Percentiles rank a stretch among this genome's conserved stretches.
Conservation (phyloP, 176 grass and related monocot species). For the Cenchrus fungigraminus region DNA sequence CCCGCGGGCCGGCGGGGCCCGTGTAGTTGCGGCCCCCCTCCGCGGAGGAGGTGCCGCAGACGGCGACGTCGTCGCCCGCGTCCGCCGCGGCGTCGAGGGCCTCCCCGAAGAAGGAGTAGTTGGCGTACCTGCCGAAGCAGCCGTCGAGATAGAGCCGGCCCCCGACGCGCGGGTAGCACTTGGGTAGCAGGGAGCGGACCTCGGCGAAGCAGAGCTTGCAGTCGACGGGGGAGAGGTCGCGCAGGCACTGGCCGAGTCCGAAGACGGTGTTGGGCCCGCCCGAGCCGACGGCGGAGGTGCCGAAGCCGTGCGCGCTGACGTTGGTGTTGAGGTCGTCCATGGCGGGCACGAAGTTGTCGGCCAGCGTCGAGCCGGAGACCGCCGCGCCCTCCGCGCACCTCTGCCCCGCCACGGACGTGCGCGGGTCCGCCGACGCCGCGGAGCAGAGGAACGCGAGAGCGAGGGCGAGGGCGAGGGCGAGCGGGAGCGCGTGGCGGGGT, state of each 20-base stretch:
- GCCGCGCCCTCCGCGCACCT: conserved; percentile 37
- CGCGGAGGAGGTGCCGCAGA: conserved; percentile 5
- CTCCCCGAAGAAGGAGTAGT: conserved; percentile 78
- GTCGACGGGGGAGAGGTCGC: conserved; percentile 70
- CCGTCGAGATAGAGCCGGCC: conserved; percentile 76
- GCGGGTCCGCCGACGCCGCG: conserved; percentile 43
- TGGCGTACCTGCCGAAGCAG: conserved; percentile 76
- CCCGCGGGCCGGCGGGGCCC: conserved; percentile 26
- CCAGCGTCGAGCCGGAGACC: conserved; percentile 49
- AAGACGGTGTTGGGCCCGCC: conserved; percentile 56
- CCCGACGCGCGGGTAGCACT: conserved; percentile 71
- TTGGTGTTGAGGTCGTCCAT: conserved; percentile 77
- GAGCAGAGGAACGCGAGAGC: conserved; percentile 24
- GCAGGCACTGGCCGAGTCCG: conserved; percentile 71
- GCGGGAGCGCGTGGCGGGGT: neutral
- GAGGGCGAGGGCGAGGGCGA: neutral
- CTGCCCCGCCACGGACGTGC: conserved; percentile 47
- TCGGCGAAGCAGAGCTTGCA: conserved; percentile 82
- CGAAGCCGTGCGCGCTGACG: conserved; percentile 67
- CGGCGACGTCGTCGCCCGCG: neutral
- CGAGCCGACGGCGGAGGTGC: conserved; percentile 52
- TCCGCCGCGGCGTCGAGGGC: conserved; percentile 22
- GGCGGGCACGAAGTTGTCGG: conserved; percentile 65
- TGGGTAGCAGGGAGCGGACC: conserved; percentile 79
- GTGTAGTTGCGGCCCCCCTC: conserved; percentile 26